Conservation (phyloP, 345 rosid species). For the Dovyalis caffra region DNA sequence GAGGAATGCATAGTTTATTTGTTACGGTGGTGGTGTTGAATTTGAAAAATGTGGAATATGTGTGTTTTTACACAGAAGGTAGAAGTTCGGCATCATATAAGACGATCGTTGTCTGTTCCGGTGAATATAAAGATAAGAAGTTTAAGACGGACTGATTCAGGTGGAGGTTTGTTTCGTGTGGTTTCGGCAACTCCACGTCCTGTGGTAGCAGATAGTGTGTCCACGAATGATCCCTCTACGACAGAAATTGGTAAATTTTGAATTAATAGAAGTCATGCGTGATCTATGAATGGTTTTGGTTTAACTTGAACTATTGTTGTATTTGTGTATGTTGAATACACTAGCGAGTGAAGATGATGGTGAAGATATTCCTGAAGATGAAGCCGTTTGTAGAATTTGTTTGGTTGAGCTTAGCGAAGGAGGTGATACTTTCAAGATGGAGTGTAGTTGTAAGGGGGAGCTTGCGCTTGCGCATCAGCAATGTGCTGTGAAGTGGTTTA, state of each 20-base stretch:
- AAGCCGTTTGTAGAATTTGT: conserved; percentile 66
- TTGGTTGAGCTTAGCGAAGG: conserved; percentile 55
- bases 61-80: conserved; percentile 26
- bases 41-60: neutral
- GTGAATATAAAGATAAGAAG: conserved; percentile 42
- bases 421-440: conserved; percentile 57
- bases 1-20: too few species aligned
- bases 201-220: conserved; percentile 17
- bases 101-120: conserved; percentile 54
- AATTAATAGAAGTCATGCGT: neutral
- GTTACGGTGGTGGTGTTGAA: neutral
- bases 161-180: conserved; percentile 45
- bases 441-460: conserved; percentile 66
- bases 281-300: neutral
- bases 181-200: conserved; percentile 41
- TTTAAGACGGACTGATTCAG: conserved; percentile 43
- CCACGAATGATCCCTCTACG: conserved; percentile 21
- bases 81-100: conserved; percentile 37
- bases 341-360: conserved; percentile 37
- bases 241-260: conserved; percentile 34
- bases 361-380: conserved; percentile 62
- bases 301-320: neutral
- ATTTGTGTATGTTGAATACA: neutral
- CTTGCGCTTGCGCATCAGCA: conserved; percentile 68
- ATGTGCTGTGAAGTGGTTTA: conserved; percentile 65